Percentiles rank a stretch among this genome's conserved stretches.
phyloP scores from a whole-genome alignment of 2,329 filamentous ascomycete genomes.

The Rhynchosporium graminicola region DNA sequence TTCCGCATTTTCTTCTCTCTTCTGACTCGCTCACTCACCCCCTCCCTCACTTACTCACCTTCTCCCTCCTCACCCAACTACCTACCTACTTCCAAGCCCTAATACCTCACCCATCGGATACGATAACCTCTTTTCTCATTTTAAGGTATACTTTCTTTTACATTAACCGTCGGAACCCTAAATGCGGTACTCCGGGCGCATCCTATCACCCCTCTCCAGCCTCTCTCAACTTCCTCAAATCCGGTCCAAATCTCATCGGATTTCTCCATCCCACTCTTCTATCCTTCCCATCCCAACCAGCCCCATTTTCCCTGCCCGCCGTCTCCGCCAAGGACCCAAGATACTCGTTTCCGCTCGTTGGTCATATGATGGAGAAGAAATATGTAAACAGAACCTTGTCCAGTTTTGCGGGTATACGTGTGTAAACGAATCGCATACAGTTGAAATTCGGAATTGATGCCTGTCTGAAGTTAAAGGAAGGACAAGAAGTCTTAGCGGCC shows the following conservation, averaged over 20 bases:
- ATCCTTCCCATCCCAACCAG: neutral
- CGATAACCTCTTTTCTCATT: too few relatives aligned
- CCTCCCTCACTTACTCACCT: neutral
- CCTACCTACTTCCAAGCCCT: neutral
- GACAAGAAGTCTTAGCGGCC: too few relatives aligned
- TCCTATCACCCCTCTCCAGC: neutral
- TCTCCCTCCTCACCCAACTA: neutral
- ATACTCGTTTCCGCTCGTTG: neutral
- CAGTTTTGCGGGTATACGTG: too few relatives aligned
- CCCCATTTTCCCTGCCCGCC: neutral
- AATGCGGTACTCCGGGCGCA: neutral
- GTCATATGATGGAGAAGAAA: neutral
- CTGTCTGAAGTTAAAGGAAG: too few relatives aligned
- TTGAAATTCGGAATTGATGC: too few relatives aligned
- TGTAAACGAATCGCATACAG: too few relatives aligned
- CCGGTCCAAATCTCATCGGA: neutral
- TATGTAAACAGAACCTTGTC: too few relatives aligned
- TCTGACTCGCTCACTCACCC: too few relatives aligned
- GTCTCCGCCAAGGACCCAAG: conserved; percentile 1
- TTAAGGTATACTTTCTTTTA: too few relatives aligned
- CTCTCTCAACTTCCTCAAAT: neutral
- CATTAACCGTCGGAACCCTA: too few relatives aligned
- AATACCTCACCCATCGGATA: neutral
- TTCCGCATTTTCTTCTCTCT: too few relatives aligned
- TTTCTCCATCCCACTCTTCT: neutral